These are phyloP conservation scores for Amanita brunnescens DNA, from an alignment of 768 basidiomycete genomes.

Conservation along the genomic window DNA sequence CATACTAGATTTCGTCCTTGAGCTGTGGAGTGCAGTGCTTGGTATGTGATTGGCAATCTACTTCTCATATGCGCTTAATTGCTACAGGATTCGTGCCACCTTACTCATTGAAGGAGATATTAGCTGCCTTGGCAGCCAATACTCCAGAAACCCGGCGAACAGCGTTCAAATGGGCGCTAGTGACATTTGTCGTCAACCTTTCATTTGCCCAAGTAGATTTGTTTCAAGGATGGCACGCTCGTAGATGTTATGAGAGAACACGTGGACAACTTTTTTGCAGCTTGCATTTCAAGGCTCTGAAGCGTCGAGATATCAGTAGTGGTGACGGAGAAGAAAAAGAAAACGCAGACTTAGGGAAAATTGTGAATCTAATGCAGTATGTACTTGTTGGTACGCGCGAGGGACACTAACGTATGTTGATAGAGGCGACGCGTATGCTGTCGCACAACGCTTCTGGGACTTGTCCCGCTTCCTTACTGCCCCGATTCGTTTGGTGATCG, in stretches of 20 bases:
- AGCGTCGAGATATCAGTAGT: constrained; percentile 44
- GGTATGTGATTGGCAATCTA: constrained; percentile 23
- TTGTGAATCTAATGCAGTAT: constrained; percentile 70
- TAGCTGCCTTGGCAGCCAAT: constrained; percentile 38
- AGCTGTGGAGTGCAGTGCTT: constrained; percentile 51
- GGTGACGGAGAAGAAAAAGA: constrained; percentile 25
- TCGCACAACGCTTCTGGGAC: constrained; percentile 67
- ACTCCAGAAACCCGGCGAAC: constrained; percentile 30
- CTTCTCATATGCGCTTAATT: not conserved
- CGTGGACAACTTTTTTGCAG: constrained; percentile 65
- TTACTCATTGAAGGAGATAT: constrained; percentile 55
- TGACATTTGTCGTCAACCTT: constrained; percentile 52
- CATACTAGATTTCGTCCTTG: constrained; percentile 47
- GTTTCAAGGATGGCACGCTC: constrained; percentile 56
- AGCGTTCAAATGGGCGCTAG: constrained; percentile 52
- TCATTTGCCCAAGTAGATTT: constrained; percentile 63
- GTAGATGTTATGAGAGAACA: constrained; percentile 64
- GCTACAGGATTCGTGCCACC: constrained; percentile 53
- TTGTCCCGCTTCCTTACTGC: constrained; percentile 56
- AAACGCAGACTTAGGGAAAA: constrained; percentile 57
- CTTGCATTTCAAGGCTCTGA: constrained; percentile 61
- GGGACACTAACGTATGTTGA: constrained; percentile 6
- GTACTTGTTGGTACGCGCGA: constrained; percentile 14
- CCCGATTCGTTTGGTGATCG: constrained; percentile 57
- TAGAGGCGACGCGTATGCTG: constrained; percentile 65